phyloP scores from a whole-genome alignment of 1,139 yeast species.

The Suhomyces bolitotheri region DNA sequence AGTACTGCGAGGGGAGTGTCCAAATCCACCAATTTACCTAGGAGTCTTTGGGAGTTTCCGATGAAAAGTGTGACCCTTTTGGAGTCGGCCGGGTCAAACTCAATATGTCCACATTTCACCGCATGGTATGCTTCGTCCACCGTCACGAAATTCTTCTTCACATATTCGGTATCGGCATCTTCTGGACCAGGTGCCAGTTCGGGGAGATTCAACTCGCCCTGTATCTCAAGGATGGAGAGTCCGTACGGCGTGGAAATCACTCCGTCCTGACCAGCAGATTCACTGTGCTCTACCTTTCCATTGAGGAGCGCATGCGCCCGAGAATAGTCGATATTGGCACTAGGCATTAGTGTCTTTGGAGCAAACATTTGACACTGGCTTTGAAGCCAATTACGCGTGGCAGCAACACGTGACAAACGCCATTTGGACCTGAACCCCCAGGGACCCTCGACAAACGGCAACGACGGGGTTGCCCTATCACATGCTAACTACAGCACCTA shows the following conservation, averaged over 20 bases:
- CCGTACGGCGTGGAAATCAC: constrained; percentile 57
- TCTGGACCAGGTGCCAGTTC: constrained; percentile 29
- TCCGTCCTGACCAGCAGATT: constrained; percentile 10
- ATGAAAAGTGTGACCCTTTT: constrained; percentile 56
- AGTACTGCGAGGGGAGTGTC: constrained; percentile 64
- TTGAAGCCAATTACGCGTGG: too few relatives aligned
- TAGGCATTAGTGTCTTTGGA: constrained; percentile 19
- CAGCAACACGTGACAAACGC: too few relatives aligned
- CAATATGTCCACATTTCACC: constrained; percentile 59
- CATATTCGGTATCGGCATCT: constrained; percentile 25
- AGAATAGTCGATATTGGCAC: constrained; percentile 33
- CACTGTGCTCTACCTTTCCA: not conserved
- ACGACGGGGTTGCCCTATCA: too few relatives aligned
- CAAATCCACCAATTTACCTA: constrained; percentile 57
- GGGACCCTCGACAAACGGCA: too few relatives aligned
- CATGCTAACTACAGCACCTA: too few relatives aligned
- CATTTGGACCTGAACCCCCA: too few relatives aligned
- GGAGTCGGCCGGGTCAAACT: constrained; percentile 46
- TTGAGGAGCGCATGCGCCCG: constrained; percentile 24
- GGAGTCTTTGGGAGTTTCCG: constrained; percentile 64
- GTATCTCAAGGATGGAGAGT: constrained; percentile 62
- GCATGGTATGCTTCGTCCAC: constrained; percentile 46
- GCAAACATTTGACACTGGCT: too few relatives aligned
- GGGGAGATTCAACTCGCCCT: constrained; percentile 67
- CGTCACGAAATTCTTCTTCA: constrained; percentile 28